Conservation (phyloP, 768 basidiomycete genomes). For the Cyclocybe cylindracea region DNA sequence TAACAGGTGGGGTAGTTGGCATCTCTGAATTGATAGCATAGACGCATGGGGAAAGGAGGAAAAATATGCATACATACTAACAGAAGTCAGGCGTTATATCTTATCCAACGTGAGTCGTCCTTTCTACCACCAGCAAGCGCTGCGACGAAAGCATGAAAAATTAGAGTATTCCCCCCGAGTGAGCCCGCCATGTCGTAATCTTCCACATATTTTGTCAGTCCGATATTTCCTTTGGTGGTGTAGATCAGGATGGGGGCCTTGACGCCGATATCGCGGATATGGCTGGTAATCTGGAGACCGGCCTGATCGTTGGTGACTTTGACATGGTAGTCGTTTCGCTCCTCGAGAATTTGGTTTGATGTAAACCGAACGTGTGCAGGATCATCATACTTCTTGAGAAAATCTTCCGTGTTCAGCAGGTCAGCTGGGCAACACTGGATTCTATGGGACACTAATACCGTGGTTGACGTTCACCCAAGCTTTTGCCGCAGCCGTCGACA, state of each 20-base stretch:
- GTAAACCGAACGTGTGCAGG: slow-evolving; percentile 9
- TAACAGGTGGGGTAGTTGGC: no score
- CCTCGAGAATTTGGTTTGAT: slow-evolving; percentile 11
- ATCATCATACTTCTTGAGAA: slow-evolving; percentile 9
- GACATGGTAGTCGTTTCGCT: neutral
- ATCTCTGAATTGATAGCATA: no score
- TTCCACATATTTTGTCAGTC: slow-evolving; percentile 9
- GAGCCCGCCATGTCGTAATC: no score
- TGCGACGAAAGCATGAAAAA: no score
- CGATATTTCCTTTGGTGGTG: neutral
- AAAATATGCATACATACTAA: no score
- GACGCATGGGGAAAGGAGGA: no score
- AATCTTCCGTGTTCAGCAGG: neutral
- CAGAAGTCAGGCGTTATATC: no score
- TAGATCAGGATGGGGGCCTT: slow-evolving; percentile 11
- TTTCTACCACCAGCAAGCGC: no score
- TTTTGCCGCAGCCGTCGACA: slow-evolving; percentile 22
- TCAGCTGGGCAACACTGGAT: neutral
- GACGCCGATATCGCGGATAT: slow-evolving; percentile 10
- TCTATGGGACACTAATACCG: slow-evolving; percentile 9
- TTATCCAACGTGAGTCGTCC: no score
- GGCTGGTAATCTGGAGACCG: slow-evolving; percentile 9
- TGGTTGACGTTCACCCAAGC: slow-evolving; percentile 26
- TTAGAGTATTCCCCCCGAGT: no score
- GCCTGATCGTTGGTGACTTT: slow-evolving; percentile 4